Conservation (phyloP, 148 eudicot genomes). For the Vaccinium corymbosum region DNA sequence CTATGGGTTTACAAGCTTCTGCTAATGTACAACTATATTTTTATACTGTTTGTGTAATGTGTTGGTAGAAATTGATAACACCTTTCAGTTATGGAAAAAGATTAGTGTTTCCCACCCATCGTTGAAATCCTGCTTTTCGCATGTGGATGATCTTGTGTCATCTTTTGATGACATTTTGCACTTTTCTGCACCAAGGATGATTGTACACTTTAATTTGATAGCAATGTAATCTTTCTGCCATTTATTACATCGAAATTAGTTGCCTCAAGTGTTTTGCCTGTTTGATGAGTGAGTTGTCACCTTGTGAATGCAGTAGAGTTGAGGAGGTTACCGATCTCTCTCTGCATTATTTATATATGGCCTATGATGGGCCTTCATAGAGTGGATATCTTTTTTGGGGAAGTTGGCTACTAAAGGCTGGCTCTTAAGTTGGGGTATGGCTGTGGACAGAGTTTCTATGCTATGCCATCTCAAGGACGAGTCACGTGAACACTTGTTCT, state of each 20-base stretch:
- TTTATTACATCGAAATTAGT: not conserved
- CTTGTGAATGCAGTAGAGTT: not conserved
- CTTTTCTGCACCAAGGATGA: not conserved
- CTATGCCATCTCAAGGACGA: not conserved
- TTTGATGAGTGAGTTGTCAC: not conserved
- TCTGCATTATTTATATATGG: not conserved
- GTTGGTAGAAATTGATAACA: not conserved
- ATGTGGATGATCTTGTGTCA: not conserved
- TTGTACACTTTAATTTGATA: not conserved
- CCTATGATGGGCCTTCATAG: not conserved
- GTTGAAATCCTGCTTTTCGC: no score
- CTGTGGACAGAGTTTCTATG: not conserved
- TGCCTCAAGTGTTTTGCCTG: not conserved
- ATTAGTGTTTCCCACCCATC: not conserved
- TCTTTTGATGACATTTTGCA: not conserved
- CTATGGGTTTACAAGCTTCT: not conserved
- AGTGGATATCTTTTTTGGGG: not conserved
- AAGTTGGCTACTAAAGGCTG: not conserved
- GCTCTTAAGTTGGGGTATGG: not conserved
- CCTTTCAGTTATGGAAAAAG: not conserved
- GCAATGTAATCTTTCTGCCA: not conserved
- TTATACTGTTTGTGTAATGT: not conserved
- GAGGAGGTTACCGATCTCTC: not conserved
- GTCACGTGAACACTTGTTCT: not conserved
- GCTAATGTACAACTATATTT: not conserved